Conservation (phyloP, 164 flowering plant species). For the Kingdonia uniflora region DNA sequence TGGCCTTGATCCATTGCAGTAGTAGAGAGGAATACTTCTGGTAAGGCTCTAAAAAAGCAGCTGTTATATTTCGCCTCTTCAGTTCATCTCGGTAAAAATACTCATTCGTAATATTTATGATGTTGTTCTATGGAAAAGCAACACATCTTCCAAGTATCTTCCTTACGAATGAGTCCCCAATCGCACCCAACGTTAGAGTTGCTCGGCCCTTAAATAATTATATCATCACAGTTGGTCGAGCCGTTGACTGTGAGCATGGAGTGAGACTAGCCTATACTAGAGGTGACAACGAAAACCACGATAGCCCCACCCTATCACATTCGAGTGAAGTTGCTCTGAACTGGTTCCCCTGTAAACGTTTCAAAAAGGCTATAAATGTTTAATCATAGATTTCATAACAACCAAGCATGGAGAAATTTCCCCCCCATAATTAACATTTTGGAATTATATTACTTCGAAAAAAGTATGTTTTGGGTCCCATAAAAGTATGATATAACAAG, state of each 20-base stretch:
- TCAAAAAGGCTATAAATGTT: too few species aligned
- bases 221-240: conserved; percentile 25
- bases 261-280: conserved; percentile 49
- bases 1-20: conserved; percentile 25
- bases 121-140: conserved; percentile 16
- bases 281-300: conserved; percentile 26
- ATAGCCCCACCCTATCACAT: conserved; percentile 36
- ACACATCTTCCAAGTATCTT: conserved; percentile 22
- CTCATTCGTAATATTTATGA: conserved; percentile 13
- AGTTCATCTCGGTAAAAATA: conserved; percentile 15
- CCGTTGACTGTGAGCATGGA: conserved; percentile 41
- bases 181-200: conserved; percentile 34
- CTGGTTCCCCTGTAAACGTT: conserved; percentile 26
- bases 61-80: conserved; percentile 18
- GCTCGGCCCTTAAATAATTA: conserved; percentile 15
- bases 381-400: too few species aligned
- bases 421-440: too few species aligned
- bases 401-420: not conserved
- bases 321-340: conserved; percentile 28
- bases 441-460: too few species aligned
- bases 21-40: conserved; percentile 20
- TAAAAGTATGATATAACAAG: too few species aligned
- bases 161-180: conserved; percentile 27
- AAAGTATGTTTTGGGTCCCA: too few species aligned
- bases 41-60: conserved; percentile 37